phyloP scores from a whole-genome alignment of 2,329 filamentous ascomycete species.

The Pseudogymnoascus sp. region DNA sequence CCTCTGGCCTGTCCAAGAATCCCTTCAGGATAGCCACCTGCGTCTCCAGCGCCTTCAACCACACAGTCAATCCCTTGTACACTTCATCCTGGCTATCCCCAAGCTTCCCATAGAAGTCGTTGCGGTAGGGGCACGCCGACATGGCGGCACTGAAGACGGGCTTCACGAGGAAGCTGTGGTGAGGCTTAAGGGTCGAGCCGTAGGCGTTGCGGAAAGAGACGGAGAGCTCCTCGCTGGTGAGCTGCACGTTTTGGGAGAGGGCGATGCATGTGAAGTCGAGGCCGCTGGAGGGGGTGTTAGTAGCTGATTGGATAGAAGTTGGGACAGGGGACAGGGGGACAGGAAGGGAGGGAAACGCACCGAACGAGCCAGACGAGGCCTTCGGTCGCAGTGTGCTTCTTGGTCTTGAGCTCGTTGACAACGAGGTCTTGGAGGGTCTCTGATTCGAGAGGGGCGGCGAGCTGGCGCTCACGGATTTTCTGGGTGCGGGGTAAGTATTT shows the following conservation, averaged over 20 bases:
- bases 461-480: constrained; percentile 84
- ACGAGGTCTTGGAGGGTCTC: constrained; percentile 78
- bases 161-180: constrained; percentile 86
- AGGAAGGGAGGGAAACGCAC: constrained; percentile 40
- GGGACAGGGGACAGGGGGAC: not conserved
- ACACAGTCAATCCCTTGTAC: constrained; percentile 54
- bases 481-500: constrained; percentile 30
- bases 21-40: constrained; percentile 67
- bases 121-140: constrained; percentile 85
- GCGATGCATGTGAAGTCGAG: constrained; percentile 90
- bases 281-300: constrained; percentile 47
- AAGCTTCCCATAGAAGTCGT: constrained; percentile 87
- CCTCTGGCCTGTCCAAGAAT: constrained; percentile 49
- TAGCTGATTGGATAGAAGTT: not conserved
- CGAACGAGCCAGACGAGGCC: constrained; percentile 85
- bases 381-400: constrained; percentile 83
- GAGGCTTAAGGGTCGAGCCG: constrained; percentile 75
- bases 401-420: constrained; percentile 77
- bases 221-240: constrained; percentile 65
- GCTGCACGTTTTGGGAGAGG: constrained; percentile 67
- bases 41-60: constrained; percentile 71
- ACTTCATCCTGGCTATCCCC: constrained; percentile 60
- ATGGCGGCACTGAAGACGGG: constrained; percentile 90
- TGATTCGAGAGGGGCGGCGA: constrained; percentile 71
- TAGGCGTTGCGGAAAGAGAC: constrained; percentile 84